phyloP scores from a whole-genome alignment of 306 rosid species.

The Acacia confusa region DNA sequence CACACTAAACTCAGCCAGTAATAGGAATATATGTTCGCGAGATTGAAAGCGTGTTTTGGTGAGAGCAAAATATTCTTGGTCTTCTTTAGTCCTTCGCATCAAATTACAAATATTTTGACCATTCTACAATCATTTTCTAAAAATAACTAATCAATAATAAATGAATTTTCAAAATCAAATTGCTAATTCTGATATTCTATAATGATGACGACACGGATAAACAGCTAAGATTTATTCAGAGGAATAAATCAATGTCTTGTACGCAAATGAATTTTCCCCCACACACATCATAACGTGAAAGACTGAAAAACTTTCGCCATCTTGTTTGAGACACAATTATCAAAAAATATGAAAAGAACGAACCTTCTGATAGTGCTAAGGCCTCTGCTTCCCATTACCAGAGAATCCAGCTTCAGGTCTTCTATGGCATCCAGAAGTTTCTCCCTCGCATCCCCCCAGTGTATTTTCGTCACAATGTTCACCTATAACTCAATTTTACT shows the following conservation, averaged over 20 bases:
- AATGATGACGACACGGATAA: not conserved
- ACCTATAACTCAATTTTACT: conserved; percentile 41
- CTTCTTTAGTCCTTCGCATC: not conserved
- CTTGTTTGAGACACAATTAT: not conserved
- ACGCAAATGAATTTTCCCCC: not conserved
- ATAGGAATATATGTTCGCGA: not conserved
- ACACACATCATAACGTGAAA: not conserved
- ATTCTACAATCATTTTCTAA: not conserved
- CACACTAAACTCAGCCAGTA: not conserved
- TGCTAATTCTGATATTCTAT: not conserved
- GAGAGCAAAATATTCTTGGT: not conserved
- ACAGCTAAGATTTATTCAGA: not conserved
- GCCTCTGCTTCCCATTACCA: conserved; percentile 98
- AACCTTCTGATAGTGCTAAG: conserved; percentile 69
- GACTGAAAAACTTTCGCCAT: not conserved
- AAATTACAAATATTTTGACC: not conserved
- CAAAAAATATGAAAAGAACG: not conserved
- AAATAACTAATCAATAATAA: not conserved
- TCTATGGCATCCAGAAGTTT: conserved; percentile 71
- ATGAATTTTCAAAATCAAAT: not conserved
- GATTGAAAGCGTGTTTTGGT: not conserved
- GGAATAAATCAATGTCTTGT: not conserved
- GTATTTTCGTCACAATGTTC: conserved; percentile 57
- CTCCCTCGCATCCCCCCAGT: conserved; percentile 98
- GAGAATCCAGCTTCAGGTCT: conserved; percentile 74